Base-by-base conservation (phyloP, 2,329 filamentous ascomycete genomes). In the Rasamsonia emersonii region DNA sequence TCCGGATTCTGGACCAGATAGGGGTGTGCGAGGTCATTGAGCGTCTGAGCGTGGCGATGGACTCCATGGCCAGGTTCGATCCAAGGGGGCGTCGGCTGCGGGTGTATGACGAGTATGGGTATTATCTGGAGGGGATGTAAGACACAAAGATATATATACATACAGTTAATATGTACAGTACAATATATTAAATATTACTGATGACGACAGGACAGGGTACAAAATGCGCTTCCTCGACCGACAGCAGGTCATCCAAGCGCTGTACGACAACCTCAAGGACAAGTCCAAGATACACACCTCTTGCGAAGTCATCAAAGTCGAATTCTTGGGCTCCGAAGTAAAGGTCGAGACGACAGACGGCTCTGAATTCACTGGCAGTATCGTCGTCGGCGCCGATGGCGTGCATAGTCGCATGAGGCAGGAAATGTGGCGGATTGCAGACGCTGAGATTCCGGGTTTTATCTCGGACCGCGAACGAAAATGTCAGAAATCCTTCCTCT, bases 351-450 rank as follows among this genome's bases (percentile, higher is more conserved):
- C 54, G 19, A 43, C 39, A 3, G 58, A 64, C 34, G 59, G 60
- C 4, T 46, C 46, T 0, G 27, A 41, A 1, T 54, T 56, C 37
- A 14, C 39, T 0, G 62, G 57, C 0, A 47, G 58, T 36, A 41
- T 68, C n/a, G 35, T 62, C 4, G 45, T 66, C 13, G 64, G 62
- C 5, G 59, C 61, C 9, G 64, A 68, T 35, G 64, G 64, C n/a
- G 56, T 59, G 2, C 56, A 62, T 36, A 65, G 61, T 40, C 51
- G 39, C 14, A 51, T 54, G 4, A 49, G 61, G 4, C 32, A 37
- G 6, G 47, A 55, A 19, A 58, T 65, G 47, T 52, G 47, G 49
- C 32, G 40, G 10, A 32, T 40, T 24, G 40, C 45, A 8, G 40
- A 46, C 10, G 20, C 28, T 6, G 29, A 24, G 10, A n/a, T 19